These are phyloP conservation scores for Cicer judaicum DNA, from an alignment of 306 rosid species.

Conservation along the genomic window DNA sequence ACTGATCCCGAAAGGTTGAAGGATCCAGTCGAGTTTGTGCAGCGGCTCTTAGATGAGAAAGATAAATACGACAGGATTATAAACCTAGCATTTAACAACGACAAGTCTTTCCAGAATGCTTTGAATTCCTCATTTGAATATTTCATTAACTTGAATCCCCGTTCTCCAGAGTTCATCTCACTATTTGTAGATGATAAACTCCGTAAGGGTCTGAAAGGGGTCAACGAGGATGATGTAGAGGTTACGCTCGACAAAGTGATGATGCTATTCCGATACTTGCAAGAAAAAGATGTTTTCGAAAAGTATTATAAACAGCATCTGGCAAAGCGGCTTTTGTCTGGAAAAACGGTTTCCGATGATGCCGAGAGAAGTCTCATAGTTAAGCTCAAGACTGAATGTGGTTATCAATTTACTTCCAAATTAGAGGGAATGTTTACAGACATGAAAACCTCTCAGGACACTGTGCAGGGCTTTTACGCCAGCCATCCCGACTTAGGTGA, in stretches of 20 bases:
- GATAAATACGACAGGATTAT: constrained; percentile 76
- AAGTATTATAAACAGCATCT: constrained; percentile 94
- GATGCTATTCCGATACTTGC: constrained; percentile 88
- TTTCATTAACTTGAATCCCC: constrained; percentile 83
- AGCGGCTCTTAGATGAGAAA: constrained; percentile 80
- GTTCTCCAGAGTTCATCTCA: constrained; percentile 91
- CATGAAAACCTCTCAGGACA: constrained; percentile 93
- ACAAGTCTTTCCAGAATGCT: constrained; percentile 91
- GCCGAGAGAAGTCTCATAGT: constrained; percentile 94
- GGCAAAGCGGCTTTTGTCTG: constrained; percentile 92
- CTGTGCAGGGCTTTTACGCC: constrained; percentile 79
- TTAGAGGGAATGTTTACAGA: constrained; percentile 97
- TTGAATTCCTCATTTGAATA: constrained; percentile 89
- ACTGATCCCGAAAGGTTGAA: constrained; percentile 89
- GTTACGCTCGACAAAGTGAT: constrained; percentile 89
- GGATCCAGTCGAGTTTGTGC: constrained; percentile 95
- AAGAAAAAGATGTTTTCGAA: constrained; percentile 93
- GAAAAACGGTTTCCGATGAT: constrained; percentile 92
- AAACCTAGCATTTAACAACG: constrained; percentile 71
- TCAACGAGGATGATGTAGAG: constrained; percentile 94
- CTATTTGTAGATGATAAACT: constrained; percentile 92
- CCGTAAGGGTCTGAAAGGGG: constrained; percentile 93
- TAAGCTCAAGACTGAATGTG: constrained; percentile 95
- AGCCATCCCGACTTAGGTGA: constrained; percentile 73
- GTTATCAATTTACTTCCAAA: constrained; percentile 92